Evolutionary conservation across 179 eudicot genomes (phyloP), one percentile per base, ranked within the genome.

Genomic region (Drosera spatulata): DNA sequence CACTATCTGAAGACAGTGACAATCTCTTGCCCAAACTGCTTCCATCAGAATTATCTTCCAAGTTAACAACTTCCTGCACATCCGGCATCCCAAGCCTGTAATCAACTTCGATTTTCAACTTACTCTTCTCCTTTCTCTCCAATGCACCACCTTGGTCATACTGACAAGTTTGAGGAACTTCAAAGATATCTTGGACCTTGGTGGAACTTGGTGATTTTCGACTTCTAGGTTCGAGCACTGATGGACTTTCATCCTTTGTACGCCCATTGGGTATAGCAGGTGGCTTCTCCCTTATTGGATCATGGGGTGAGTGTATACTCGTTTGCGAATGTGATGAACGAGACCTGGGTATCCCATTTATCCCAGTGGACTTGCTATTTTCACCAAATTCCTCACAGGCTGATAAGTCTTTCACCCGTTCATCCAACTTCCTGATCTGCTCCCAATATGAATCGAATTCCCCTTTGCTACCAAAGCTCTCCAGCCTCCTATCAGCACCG

Each of bases 151-250:
- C 67, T 44, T 56, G 47, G 38, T 65, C 33, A 13, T 58, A 58
- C 41, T 63, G 67, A 38, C 51, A 59, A 42, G 63, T 63, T 52
- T 68, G 62, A 33, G 93, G 95, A 53, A 88, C 99, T 86, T 93
- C 99, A 68, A 82, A 93, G 15, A 88, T 85, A 80, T 93, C 99
- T 69, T 79, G 82, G 13, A 86, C 82, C 44, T 51, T 66, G 2
- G 69, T 48, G 6, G 73, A 70, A 50, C 71, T 53, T 64, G 70
- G 52, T 61, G 71, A 65, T 41, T 62, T 70, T 22, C 33, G 33
- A 45, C 56, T 55, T 49, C 67, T 50, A 42, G 45, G 55, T 63
- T 69, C 75, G 51, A 46, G 66, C n/a, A 58, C 68, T 10, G 6
- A 7, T 14, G 42, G 65, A 12, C 60, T 67, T 15, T 64, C 73